These are phyloP conservation scores for Hyphodiscus sp. DNA, from an alignment of 2,329 filamentous ascomycete species.

Conservation along the genomic window DNA sequence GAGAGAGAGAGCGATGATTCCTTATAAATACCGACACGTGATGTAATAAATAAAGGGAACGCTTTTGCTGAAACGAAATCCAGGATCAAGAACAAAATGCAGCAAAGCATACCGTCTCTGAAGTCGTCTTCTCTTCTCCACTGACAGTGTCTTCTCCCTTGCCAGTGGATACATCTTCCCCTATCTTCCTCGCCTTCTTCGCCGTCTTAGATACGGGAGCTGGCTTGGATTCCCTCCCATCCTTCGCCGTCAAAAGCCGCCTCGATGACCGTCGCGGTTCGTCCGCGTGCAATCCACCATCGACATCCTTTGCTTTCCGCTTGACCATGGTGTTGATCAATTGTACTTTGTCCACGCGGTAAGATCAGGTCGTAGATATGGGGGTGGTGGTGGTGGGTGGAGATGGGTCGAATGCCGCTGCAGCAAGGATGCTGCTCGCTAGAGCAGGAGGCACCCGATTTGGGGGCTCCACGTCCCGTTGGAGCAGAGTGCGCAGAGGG, in stretches of 20 bases:
- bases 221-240: conserved; percentile 7
- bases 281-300: conserved; percentile 1
- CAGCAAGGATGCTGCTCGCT: no score
- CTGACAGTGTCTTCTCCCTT: conserved; percentile 4
- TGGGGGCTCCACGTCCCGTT: no score
- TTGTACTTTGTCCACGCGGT: neutral
- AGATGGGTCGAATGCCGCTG: neutral
- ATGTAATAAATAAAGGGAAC: neutral
- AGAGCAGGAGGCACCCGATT: no score
- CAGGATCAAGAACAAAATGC: neutral
- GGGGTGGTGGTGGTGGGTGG: neutral
- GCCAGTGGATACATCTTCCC: neutral
- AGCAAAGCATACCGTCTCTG: neutral
- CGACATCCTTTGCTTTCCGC: conserved; percentile 23
- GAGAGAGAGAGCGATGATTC: no score
- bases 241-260: conserved; percentile 9
- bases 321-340: conserved; percentile 21
- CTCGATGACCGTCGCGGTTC: conserved; percentile 24
- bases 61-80: neutral
- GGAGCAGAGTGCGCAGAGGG: no score
- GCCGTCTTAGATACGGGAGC: conserved; percentile 5
- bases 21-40: neutral
- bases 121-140: neutral
- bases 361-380: neutral
- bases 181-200: conserved; percentile 5